phyloP scores from a whole-genome alignment of 352 stramenopile species.

The Peronospora farinosa region DNA sequence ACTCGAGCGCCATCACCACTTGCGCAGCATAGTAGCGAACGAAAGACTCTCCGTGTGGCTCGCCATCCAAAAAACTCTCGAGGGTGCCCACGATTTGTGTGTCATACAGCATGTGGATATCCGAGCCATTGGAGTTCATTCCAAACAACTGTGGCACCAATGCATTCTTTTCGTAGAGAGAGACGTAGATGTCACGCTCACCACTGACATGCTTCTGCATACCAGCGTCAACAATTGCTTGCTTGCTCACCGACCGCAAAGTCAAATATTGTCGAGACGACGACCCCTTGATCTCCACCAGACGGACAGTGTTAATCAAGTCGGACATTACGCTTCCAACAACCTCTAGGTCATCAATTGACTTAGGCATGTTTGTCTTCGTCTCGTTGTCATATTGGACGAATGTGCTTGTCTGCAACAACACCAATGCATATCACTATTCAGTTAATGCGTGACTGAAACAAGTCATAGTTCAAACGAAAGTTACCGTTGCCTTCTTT shows the following conservation, averaged over 20 bases:
- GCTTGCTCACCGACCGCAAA: conserved; percentile 72
- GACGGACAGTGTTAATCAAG: conserved; percentile 60
- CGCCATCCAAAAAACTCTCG: conserved; percentile 65
- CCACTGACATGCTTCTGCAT: conserved; percentile 80
- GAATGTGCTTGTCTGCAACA: conserved; percentile 40
- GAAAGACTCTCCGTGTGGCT: conserved; percentile 68
- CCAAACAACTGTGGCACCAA: conserved; percentile 61
- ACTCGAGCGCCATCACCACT: conserved; percentile 74
- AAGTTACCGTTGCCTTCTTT: conserved; percentile 48
- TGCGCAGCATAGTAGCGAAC: conserved; percentile 84
- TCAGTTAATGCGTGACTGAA: neutral
- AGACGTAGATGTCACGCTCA: conserved; percentile 80
- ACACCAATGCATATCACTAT: neutral
- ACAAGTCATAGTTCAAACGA: neutral
- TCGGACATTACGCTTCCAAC: conserved; percentile 72
- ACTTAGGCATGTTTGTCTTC: conserved; percentile 33
- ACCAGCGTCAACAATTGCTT: conserved; percentile 67
- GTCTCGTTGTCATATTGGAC: conserved; percentile 57
- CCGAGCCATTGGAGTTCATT: conserved; percentile 71
- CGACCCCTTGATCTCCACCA: conserved; percentile 58
- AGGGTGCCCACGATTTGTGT: conserved; percentile 77
- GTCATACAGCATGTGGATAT: conserved; percentile 81
- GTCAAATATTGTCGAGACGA: conserved; percentile 59
- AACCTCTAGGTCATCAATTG: conserved; percentile 60
- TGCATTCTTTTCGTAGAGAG: conserved; percentile 71